Evolutionary conservation across 768 basidiomycete genomes (phyloP).

Genomic region (Tylopilus felleus): DNA sequence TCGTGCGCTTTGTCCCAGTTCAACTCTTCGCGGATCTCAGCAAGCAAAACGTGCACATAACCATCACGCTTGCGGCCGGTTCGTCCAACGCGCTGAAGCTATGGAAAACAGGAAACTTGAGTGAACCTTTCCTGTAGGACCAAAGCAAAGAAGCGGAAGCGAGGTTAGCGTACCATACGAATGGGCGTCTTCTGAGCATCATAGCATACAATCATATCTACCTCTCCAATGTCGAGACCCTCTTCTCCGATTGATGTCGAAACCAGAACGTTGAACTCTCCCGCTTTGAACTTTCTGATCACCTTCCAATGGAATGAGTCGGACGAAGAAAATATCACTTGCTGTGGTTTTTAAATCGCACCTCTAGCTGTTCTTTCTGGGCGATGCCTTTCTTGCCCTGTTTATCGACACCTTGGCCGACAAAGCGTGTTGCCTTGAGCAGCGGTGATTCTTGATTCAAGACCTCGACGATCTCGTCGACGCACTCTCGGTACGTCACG

Average conservation of each 20-base stretch:
- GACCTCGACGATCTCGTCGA: constrained; percentile 84
- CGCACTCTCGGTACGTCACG: constrained; percentile 82
- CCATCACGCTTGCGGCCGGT: constrained; percentile 93
- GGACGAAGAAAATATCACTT: constrained; percentile 5
- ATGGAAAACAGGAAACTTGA: constrained; percentile 6
- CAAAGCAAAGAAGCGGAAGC: background rate
- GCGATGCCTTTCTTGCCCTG: constrained; percentile 83
- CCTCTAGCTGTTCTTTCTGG: constrained; percentile 90
- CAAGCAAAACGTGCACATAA: constrained; percentile 84
- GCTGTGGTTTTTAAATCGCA: constrained; percentile 33
- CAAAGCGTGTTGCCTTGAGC: constrained; percentile 79
- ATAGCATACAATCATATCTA: constrained; percentile 94
- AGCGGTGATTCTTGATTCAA: constrained; percentile 75
- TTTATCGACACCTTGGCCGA: constrained; percentile 87
- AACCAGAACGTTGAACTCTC: constrained; percentile 88
- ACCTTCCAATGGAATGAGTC: constrained; percentile 45
- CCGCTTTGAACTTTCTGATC: constrained; percentile 82
- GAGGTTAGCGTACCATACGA: constrained; percentile 73
- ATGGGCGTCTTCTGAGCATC: constrained; percentile 96
- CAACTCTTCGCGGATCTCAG: constrained; percentile 85
- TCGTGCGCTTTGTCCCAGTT: constrained; percentile 88
- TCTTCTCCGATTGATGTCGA: constrained; percentile 98
- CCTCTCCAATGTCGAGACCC: constrained; percentile 96
- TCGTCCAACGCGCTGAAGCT: constrained; percentile 95
- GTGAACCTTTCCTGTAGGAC: background rate